Base-by-base conservation (phyloP, 192 early-diverging fungal genomes). In the Linnemannia schmuckeri region DNA sequence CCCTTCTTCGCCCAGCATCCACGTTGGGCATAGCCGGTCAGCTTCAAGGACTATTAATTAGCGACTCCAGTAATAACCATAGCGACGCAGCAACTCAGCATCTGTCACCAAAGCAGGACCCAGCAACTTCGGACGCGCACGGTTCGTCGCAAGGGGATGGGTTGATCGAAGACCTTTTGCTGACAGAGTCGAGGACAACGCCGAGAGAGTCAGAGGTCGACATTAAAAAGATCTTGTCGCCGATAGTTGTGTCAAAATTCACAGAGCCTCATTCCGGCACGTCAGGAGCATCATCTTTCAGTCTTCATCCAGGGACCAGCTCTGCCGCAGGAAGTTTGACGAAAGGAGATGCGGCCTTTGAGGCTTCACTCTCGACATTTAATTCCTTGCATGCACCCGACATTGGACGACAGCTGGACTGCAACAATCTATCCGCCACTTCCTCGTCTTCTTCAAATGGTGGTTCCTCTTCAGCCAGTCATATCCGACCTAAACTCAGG, bases 401-500 rank as follows among this genome's bases (percentile, higher is more conserved):
- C 13, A 66, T 66, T 15, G 27, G 27, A 44, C 49, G 66, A 61
- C 80, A 82, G 10, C 6, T 27, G 44, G 72, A 30, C 12, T 73
- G 22, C 10, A 73, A 73, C 24, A 73, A 66, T 37, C 20, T 40
- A 6, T 73, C 47, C 46, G 70, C 5, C 57, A 6, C 24, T 42
- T 22, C 75, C 9, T 37, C 37, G 40, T 46, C 17, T 38, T n/a
- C 52, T 18, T 22, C 49, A 52, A 52, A 52, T 20, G 49, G 49
- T 33, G 38, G 15, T 9, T 41, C 76, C 15, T 73, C 82, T 13
- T 73, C 72, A 33, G 55, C 76, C 20, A 77, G 79, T n/a, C 79
- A 68, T 69, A 81, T 81, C 18, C 41, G 72, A 46, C 85, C 85
- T 7, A 81, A 74, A 42, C 54, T 87, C 41, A 71, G 85, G 38